Base-by-base conservation (phyloP, 805 yeast species). In the Myxozyma vanderwaltii region DNA sequence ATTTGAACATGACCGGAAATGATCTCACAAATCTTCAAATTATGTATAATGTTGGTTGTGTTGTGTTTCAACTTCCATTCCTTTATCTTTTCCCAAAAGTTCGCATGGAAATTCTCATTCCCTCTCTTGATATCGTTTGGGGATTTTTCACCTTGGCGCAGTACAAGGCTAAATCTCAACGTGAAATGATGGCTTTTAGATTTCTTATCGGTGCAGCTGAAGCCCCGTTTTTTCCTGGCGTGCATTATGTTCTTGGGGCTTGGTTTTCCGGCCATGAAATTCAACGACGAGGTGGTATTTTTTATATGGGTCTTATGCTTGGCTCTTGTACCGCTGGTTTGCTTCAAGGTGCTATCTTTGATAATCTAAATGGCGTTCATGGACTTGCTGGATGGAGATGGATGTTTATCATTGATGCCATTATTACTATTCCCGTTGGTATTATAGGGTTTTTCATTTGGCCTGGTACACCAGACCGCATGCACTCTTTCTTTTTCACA, bases 381-480 rank as follows among this genome's bases (percentile, higher is more conserved):
- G 89, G 89, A 0, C 72, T 81, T 12, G 77, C 78, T 7, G 84
- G 88, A 12, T 86, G 90, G 90, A 77, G 85, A 75, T 86, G 90
- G 90, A 82, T 84, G 69, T 86, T 84, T 67, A 81, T 86, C 48
- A 77, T 86, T 61, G 89, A 85, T 69, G 86, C 85, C 12, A 67
- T 82, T 49, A 78, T 86, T 50, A 82, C 86, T 4, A 67, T 85
- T 27, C 82, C 77, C 1, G 80, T 86, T 38, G 87, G 86, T 4
- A 10, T 86, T 6, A 59, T 81, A 51, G 88, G 87, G 0, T 76
- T 78, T 58, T 81, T 80, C 67, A 64, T 77, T 66, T 72, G 84
- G 61, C 91, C 90, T 8, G 90, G 89, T 50, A 85, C 88, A 19
- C 89, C 90, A 4, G 72, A 77, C 51, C 76, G 78, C 54, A 79